A percentile compares a stretch with the other conserved stretches of the same genome.
phyloP scores from a whole-genome alignment of 768 basidiomycete species.

The Agrocybe praecox region DNA sequence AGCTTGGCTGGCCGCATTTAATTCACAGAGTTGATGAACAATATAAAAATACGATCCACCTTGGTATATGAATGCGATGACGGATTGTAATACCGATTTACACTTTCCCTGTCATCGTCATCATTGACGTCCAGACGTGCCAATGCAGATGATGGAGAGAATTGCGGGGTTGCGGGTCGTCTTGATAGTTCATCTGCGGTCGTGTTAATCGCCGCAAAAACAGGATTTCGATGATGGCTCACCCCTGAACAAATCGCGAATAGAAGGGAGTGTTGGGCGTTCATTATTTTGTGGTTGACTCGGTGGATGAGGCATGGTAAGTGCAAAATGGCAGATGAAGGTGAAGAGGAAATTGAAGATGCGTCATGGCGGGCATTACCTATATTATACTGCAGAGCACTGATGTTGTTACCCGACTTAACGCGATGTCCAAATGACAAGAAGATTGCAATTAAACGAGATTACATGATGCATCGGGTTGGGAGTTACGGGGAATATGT shows the following conservation, averaged over 20 bases:
- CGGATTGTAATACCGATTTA: neutral
- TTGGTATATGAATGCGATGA: conserved; percentile 7
- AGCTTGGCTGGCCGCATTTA: neutral
- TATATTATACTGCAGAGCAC: conserved; percentile 12
- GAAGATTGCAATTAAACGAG: conserved; percentile 2
- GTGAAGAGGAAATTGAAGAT: neutral
- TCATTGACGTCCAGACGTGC: conserved; percentile 45
- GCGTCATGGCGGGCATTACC: conserved; percentile 11
- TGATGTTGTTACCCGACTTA: neutral
- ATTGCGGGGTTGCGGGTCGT: conserved; percentile 30
- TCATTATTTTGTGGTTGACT: conserved; percentile 30
- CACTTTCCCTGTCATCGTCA: conserved; percentile 28
- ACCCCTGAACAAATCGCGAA: conserved; percentile 73
- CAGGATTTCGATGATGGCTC: neutral
- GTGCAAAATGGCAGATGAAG: neutral
- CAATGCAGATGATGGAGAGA: conserved; percentile 41
- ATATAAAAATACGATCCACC: conserved; percentile 1
- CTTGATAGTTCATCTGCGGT: conserved; percentile 50
- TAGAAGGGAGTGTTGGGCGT: conserved; percentile 70
- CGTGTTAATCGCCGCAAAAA: conserved; percentile 1
- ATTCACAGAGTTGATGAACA: neutral
- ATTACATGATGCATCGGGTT: conserved; percentile 17
- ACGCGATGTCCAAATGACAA: neutral
- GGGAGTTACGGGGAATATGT: conserved; percentile 16
- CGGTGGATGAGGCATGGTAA: conserved; percentile 10